phyloP scores from a whole-genome alignment of 768 basidiomycete genomes.

The Sporobolomyces pararoseus region DNA sequence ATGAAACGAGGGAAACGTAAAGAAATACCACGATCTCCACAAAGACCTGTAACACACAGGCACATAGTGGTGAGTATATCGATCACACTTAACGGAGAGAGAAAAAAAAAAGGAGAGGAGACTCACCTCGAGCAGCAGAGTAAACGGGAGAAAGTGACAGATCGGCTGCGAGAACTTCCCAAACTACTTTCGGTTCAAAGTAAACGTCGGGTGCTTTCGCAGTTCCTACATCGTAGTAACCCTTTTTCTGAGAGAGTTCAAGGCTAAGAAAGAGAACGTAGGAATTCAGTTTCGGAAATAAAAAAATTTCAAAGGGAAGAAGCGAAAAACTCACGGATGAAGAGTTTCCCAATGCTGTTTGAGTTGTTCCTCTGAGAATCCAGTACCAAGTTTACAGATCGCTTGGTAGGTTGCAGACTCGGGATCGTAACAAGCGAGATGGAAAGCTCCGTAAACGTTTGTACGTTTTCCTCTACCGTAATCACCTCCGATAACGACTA shows the following conservation, averaged over 20 bases:
- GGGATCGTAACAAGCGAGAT: constrained; percentile 91
- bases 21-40: constrained; percentile 84
- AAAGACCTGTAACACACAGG: constrained; percentile 42
- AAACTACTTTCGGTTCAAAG: constrained; percentile 95
- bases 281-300: not conserved
- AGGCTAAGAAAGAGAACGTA: constrained; percentile 7
- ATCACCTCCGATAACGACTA: constrained; percentile 96
- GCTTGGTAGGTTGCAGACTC: constrained; percentile 94
- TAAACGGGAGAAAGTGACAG: constrained; percentile 93
- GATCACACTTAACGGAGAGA: too few relatives aligned
- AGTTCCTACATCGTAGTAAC: constrained; percentile 81
- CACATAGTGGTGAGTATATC: not conserved
- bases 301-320: too few relatives aligned
- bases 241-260: constrained; percentile 64
- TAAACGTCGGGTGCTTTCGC: constrained; percentile 88
- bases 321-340: constrained; percentile 58
- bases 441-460: constrained; percentile 94
- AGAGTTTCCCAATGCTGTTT: constrained; percentile 75
- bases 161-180: constrained; percentile 98
- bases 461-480: constrained; percentile 98
- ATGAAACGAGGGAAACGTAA: constrained; percentile 94
- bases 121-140: constrained; percentile 82
- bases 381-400: constrained; percentile 98
- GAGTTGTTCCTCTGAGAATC: constrained; percentile 88
- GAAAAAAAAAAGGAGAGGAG: constrained; percentile 45